Base-by-base conservation (phyloP, 441 rosid species). In the Pelargonium myrrhifolium region DNA sequence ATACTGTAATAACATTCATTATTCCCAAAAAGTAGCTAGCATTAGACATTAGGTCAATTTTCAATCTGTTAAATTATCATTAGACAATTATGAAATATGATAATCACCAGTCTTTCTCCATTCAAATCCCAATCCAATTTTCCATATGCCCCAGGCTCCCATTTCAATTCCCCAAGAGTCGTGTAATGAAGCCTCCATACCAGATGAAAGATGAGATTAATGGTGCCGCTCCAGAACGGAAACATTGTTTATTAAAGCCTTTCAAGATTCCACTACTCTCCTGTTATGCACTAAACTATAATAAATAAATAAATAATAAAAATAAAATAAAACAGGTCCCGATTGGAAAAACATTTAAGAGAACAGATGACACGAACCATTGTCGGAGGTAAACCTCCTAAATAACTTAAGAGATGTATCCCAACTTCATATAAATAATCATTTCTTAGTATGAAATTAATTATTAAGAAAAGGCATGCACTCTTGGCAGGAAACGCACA, bases 1-100 rank as follows among this genome's bases (percentile, higher is more conserved):
- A 21, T 15, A 51, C 15, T 51, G 20, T 15, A 51, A 51, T 51
- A 51, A 51, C 58, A 49, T 49, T 49, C 6, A 20, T 21, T 1
- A 20, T 51, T 15, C 15, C 58, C 58, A 51, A 51, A n/a, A 51
- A 51, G 58, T 51, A n/a, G 58, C 8, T 51, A 51, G 58, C 58
- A 51, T n/a, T 14, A 0, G 15, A 14, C 56, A 51, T n/a, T 4
- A 15, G 17, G 8, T 51, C 58, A 51, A 4, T 51, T 14, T 51
- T 1, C 21, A 51, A 51, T 51, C 20, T 51, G 15, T 15, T 51
- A 51, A n/a, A 51, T 51, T 51, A 31, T 31, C 58, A 51, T 51
- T 51, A 15, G 58, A 51, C 15, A 51, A 51, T 51, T 51, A 3
- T 51, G 58, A 51, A 51, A 51, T 20, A 51, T 15, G 17, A 51